Base-by-base conservation (phyloP, 1,284 basidiomycete species). In the Ceratobasidium sp. region DNA sequence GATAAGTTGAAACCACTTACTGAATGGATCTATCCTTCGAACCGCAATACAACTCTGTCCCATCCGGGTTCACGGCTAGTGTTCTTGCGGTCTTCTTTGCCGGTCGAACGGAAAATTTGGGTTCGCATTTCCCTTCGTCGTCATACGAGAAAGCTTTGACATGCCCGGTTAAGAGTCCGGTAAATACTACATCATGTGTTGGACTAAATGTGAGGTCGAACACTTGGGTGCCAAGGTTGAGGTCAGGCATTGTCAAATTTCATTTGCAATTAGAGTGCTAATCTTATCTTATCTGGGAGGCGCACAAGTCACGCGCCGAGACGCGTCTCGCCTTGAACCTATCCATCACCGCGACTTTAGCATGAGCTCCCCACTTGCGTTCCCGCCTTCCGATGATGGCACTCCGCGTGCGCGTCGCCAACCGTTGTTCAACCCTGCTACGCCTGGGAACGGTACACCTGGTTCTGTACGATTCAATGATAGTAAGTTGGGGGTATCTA, bases 151-250 rank as follows among this genome's bases (percentile, higher is more conserved):
- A 81, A 4, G 83, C 79, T 76, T 84, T 84, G 74, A 86, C 80
- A 73, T 85, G 84, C 30, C 85, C 85, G 0, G 83, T 84, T 28
- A 86, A 79, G 1, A 86, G 79, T 0, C 82, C 82, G 4, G 90
- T 85, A 79, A 92, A 95, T 9, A 96, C 86, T 21, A 89, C 84
- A 0, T 88, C 81, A 45, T 86, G 79, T 0, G 82, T 83, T 0
- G 96, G 95, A 77, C 96, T 93, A 79, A 97, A 97, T 0, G 85
- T 87, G 55, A 97, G 84, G 82, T 97, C 96, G 79, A 97, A 96
- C 43, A 95, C 89, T 80, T 97, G 92, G 26, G 88, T 87, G 61
- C 88, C 88, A 50, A 91, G 85, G 32, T 84, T 82, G 64, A 93
- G 88, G 81, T 92, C 89, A 62, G 91, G 88, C 91, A 92, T 92